Evolutionary conservation across 2,329 filamentous ascomycete species (phyloP).

Genomic region (Zymoseptoria tritici): DNA sequence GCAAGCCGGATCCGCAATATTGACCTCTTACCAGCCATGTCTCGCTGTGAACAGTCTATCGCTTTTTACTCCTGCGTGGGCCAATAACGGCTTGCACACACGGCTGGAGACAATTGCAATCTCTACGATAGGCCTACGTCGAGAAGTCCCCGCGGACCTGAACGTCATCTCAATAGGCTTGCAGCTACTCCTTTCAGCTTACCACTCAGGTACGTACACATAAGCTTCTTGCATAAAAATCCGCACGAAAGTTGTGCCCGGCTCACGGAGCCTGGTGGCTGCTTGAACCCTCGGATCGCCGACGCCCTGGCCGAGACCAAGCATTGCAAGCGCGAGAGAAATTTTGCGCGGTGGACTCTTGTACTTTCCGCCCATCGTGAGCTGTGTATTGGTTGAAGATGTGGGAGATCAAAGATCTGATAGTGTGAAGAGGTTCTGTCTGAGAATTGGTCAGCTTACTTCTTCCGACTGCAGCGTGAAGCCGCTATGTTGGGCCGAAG

Average conservation of each 20-base stretch:
- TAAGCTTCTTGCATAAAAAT: not conserved
- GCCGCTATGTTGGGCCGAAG: not conserved
- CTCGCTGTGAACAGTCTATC: not conserved
- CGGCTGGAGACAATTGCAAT: too few relatives aligned
- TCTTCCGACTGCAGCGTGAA: not conserved
- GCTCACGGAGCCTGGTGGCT: not conserved
- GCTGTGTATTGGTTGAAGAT: not conserved
- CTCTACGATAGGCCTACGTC: not conserved
- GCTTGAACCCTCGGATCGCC: not conserved
- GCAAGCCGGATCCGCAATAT: not conserved
- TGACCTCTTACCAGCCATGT: not conserved
- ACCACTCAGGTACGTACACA: not conserved
- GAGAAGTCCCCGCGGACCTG: not conserved
- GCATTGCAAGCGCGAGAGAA: not conserved
- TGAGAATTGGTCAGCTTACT: not conserved
- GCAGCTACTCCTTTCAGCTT: not conserved
- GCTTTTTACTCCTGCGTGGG: not conserved
- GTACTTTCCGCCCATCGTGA: not conserved
- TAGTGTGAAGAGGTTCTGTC: not conserved
- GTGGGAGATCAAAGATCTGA: not conserved
- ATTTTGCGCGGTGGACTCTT: not conserved
- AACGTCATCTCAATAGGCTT: not conserved
- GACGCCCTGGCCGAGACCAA: not conserved
- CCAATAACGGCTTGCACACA: too few relatives aligned
- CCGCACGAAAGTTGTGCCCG: not conserved